Evolutionary conservation across 345 rosid genomes (phyloP).

Genomic region (Populus ilicifolia): DNA sequence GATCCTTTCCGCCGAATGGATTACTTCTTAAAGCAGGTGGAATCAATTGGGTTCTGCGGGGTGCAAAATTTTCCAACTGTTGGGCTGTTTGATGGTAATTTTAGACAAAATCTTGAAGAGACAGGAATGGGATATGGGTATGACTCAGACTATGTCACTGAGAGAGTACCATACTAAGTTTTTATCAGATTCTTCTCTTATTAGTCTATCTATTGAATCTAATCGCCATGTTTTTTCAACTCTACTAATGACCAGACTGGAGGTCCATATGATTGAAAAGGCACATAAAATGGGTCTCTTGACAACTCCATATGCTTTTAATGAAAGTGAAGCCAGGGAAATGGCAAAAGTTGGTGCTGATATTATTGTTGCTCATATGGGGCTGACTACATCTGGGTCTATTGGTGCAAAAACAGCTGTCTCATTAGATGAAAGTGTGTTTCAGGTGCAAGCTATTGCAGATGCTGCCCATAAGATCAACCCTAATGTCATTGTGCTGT

Average conservation of each 20-base stretch:
- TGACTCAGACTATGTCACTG: slow-evolving; percentile 7
- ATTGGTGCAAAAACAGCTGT: slow-evolving; percentile 88
- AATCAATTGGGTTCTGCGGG: slow-evolving; percentile 80
- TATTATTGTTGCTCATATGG: slow-evolving; percentile 96
- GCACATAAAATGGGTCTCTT: slow-evolving; percentile 84
- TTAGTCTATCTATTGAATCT: slow-evolving; percentile 3
- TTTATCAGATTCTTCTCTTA: slow-evolving; percentile 4
- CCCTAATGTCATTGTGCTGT: slow-evolving; percentile 57
- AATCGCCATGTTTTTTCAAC: neutral
- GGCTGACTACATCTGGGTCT: slow-evolving; percentile 80
- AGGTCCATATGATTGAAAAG: slow-evolving; percentile 80
- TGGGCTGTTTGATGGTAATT: slow-evolving; percentile 92
- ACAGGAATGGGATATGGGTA: slow-evolving; percentile 98
- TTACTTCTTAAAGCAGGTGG: slow-evolving; percentile 76
- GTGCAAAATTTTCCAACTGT: slow-evolving; percentile 98
- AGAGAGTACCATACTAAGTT: neutral
- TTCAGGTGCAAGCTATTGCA: slow-evolving; percentile 76
- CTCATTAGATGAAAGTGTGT: slow-evolving; percentile 71
- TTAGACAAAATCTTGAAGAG: slow-evolving; percentile 91
- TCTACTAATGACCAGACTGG: slow-evolving; percentile 48
- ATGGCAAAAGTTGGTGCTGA: slow-evolving; percentile 97
- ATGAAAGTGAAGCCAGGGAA: slow-evolving; percentile 60
- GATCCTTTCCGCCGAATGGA: slow-evolving; percentile 93
- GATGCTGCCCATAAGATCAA: slow-evolving; percentile 69
- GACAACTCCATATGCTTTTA: slow-evolving; percentile 91